Evolutionary conservation across 2,329 filamentous ascomycete species (phyloP).

Genomic region (Sporothrix protearum): DNA sequence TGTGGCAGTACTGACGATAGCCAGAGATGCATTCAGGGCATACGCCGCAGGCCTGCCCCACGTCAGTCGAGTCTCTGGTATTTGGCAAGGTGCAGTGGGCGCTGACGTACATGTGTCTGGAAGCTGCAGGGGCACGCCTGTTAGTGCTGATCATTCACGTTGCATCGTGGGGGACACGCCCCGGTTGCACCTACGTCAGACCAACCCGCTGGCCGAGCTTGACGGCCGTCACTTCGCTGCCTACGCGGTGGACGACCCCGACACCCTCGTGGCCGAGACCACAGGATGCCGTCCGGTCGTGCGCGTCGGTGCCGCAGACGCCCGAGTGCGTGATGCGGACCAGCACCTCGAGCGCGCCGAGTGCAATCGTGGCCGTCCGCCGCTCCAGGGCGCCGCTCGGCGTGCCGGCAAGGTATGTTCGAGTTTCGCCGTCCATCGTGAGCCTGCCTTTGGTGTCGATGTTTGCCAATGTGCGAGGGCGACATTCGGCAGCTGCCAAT

Average conservation of each 20-base stretch:
- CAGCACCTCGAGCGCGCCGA: constrained; percentile 27
- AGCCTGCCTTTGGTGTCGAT: neutral
- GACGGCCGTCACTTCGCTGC: constrained; percentile 69
- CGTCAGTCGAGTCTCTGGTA: neutral
- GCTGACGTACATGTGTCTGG: neutral
- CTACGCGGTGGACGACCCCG: constrained; percentile 80
- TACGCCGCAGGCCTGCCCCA: neutral
- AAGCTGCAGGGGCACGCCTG: neutral
- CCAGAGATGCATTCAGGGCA: constrained; percentile 19
- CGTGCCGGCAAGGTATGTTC: constrained; percentile 10
- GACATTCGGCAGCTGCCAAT: neutral
- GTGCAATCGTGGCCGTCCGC: neutral
- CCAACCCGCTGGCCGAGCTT: constrained; percentile 80
- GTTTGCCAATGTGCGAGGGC: neutral
- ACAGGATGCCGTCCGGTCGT: constrained; percentile 68
- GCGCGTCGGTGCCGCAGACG: constrained; percentile 69
- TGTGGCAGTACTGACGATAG: constrained; percentile 20
- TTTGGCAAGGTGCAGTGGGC: neutral
- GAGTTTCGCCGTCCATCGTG: neutral
- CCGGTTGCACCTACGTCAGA: constrained; percentile 69
- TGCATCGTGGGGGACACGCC: neutral
- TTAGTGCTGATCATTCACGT: neutral
- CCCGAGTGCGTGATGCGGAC: constrained; percentile 57
- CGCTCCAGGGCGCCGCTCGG: neutral
- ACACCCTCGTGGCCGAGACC: constrained; percentile 66